Evolutionary conservation across 2,329 filamentous ascomycete genomes (phyloP).

Genomic region (Apiospora sp.): DNA sequence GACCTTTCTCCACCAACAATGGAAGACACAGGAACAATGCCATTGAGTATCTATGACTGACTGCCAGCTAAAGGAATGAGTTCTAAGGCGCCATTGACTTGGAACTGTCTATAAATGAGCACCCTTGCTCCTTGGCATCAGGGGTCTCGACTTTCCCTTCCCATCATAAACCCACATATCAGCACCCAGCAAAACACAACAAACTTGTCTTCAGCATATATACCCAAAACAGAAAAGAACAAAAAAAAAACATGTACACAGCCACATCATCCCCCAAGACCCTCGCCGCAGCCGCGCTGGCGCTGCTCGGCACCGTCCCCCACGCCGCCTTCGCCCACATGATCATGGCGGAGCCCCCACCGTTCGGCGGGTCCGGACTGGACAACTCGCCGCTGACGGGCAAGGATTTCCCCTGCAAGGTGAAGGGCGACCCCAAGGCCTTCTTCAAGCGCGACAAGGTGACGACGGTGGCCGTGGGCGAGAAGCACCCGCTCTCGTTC

Average conservation of each 20-base stretch:
- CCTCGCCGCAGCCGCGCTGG: background rate
- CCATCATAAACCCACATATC: background rate
- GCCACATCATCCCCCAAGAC: background rate
- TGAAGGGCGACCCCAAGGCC: constrained; percentile 40
- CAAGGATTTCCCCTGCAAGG: constrained; percentile 73
- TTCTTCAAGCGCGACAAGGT: constrained; percentile 42
- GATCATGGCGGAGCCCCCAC: constrained; percentile 65
- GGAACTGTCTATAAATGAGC: background rate
- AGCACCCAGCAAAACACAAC: background rate
- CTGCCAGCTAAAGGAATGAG: background rate
- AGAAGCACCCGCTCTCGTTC: constrained; percentile 60
- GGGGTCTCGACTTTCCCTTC: background rate
- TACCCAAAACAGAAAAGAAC: background rate
- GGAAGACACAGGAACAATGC: background rate
- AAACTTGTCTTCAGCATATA: background rate
- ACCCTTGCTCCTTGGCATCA: background rate
- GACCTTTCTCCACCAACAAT: background rate
- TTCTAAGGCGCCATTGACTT: background rate
- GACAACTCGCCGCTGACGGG: constrained; percentile 66
- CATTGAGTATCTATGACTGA: background rate
- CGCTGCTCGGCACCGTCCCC: constrained; percentile 9
- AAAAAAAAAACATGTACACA: background rate
- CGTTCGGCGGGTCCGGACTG: constrained; percentile 50
- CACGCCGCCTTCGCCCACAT: constrained; percentile 65
- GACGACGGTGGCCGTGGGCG: constrained; percentile 50